phyloP scores from a whole-genome alignment of 768 basidiomycete genomes.

The Termitomyces sp. region DNA sequence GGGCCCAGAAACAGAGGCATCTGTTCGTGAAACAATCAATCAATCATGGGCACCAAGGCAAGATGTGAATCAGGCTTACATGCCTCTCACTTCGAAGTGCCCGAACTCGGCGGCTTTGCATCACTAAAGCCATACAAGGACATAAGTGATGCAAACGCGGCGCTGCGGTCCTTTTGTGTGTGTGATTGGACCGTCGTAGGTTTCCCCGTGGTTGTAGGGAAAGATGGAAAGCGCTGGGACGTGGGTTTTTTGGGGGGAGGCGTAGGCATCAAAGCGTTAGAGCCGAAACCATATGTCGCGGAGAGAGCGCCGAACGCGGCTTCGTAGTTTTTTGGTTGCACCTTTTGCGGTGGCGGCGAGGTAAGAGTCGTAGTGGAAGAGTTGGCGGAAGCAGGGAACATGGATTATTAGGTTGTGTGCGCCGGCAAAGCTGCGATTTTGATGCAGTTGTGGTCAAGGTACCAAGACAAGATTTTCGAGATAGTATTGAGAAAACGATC shows the following conservation, averaged over 20 bases:
- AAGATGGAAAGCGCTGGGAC: background rate
- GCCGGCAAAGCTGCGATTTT: background rate
- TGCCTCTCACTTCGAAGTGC: background rate
- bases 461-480: background rate
- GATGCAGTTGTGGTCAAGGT: background rate
- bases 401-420: background rate
- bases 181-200: background rate
- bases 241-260: background rate
- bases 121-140: conserved; percentile 12
- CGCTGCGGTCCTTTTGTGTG: conserved; percentile 7
- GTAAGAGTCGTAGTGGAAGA: conserved; percentile 7
- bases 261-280: background rate
- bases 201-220: background rate
- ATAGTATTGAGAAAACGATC: background rate
- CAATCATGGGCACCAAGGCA: background rate
- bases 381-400: conserved; percentile 5
- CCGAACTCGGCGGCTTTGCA: background rate
- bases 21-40: background rate
- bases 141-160: conserved; percentile 7
- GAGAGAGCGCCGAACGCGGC: conserved; percentile 16
- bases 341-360: background rate
- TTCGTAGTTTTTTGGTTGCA: conserved; percentile 16
- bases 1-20: background rate
- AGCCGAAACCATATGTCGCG: conserved; percentile 16
- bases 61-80: background rate